Base-by-base conservation (phyloP, 495 filamentous ascomycete species). In the Talaromyces stipitatus region DNA sequence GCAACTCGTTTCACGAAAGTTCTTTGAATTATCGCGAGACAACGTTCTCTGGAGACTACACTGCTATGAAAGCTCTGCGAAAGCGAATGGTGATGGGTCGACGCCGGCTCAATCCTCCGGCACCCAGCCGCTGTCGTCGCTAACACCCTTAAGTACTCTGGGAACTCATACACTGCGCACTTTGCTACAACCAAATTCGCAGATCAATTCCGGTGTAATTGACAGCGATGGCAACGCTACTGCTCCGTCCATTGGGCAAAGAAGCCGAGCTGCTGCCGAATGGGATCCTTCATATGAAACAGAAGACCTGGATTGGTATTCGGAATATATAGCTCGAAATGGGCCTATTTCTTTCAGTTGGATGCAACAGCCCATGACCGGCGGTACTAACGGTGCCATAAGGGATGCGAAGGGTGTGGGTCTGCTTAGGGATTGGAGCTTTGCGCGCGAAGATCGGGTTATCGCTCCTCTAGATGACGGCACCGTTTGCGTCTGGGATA, bases 401-500 rank as follows among this genome's bases (percentile, higher is more conserved):
- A 76, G 82, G 30, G 73, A 78, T 28, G 65, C 71, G 22, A 78
- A 74, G 50, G 91, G 91, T 1, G 76, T 90, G 61, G 90, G 85
- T 0, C 64, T 91, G 28, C 69, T 80, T 10, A 71, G 73, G 11
- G 78, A 84, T 30, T 76, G 75, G 75, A 76, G 71, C 52, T 71
- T 66, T 11, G 68, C 71, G 10, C 62, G 72, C 32, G 62, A 72
- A 48, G 72, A 84, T 32, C 78, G 86, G 56, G 85, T 88, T 0
- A 79, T 95, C 3, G 87, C 88, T 14, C 90, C 91, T 2, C 68
- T 96, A 18, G 90, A 91, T 53, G 88, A 96, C 67, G 91, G 91
- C 11, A 89, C 87, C 60, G 78, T 96, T 22, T 90, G 86, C 62
- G 71, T 95, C 16, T 96, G 91, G 91, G 86, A 94, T 68, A 72